Base-by-base conservation (phyloP, 352 stramenopile genomes). In the Pythium coloratum region DNA sequence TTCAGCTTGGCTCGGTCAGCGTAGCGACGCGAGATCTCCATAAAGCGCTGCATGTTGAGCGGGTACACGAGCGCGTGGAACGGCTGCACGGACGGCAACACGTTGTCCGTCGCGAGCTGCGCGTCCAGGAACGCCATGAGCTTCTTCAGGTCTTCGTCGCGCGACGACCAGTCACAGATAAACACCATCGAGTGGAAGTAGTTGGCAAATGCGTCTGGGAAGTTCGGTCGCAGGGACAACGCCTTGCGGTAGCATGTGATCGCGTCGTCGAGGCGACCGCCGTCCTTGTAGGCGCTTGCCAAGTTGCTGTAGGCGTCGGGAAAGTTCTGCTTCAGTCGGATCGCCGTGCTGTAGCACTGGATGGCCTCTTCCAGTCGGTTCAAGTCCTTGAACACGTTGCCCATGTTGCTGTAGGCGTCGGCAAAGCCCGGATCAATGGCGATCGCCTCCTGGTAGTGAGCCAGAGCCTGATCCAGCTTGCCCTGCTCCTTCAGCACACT, bases 401-500 rank as follows among this genome's bases (percentile, higher is more conserved):
- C 94, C 80, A 98, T 96, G 70, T 98, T 98, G 71, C 84, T 96
- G 76, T 96, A 98, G 3, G 93, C 92, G 62, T 97, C 90, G 2
- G 91, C 89, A 73, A 98, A 98, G 28, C 71, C 81, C 7, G 93
- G 91, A 56, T 98, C 92, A 66, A 97, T 97, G 20, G 86, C 84
- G 59, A 99, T 95, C 0, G 94, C 94, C 62, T 98, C 79, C 40
- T 97, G 82, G 72, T 98, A 99, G 66, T 98, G 90, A n/a, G 93
- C 89, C 34, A 99, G 76, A 6, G 95, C 95, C 66, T 97, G 90
- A 57, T 97, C 84, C 24, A 97, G 75, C 74, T 98, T 96, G 53
- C 94, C 94, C 59, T 98, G 90, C 55, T 98, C 90, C 68, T 98
- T 97, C 7, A 98, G 70, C n/a, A 98, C 86, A 60, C 85, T 97